Base-by-base conservation (phyloP, 192 early-diverging fungal genomes). In the Coemansia aciculifera region DNA sequence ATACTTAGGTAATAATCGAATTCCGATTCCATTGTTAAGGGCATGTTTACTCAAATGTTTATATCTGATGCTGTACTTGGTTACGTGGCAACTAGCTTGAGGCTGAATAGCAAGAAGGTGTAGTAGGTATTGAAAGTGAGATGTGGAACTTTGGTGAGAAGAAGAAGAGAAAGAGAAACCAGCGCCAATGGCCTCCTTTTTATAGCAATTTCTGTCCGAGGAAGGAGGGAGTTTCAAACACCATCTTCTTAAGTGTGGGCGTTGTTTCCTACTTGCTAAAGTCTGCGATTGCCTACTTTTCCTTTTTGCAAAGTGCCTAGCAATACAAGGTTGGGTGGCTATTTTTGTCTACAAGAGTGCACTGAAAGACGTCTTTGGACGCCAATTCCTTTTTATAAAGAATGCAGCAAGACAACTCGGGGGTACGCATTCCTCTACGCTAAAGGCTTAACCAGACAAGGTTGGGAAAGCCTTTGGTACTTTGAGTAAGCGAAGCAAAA, bases 21-120 rank as follows among this genome's bases (percentile, higher is more conserved):
- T 24, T 9, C 23, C 2, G 48, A 51, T 24, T 51, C 48, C 48
- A 51, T 51, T 51, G 85, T 93, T 75, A 98, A 96, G 90, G 92
- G 91, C 84, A 89, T 51, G 21, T 51, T 51, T 5, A 51, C 44
- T 46, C 13, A 19, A 46, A 24, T 51, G 23, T 15, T 24, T 3
- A 27, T 51, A 51, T 52, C 11, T 10, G 23, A 17, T 12, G 23
- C 8, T 29, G 49, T 12, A 27, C 23, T 52, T 23, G 23, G 49
- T 19, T 27, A 27, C 29, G 23, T 3, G 24, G 49, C 49, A 4
- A 4, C 9, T 3, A 8, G 8, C 49, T 27, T 27, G 49, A 9
- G 24, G 23, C 23, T 52, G n/a, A 21, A 21, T 17, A 21, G 19
- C 23, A 12, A 52, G 21, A 52, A 52, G 24, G 49, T 3, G 42